Evolutionary conservation across 305 asterid genomes (phyloP), one percentile per base, ranked within the genome.

Genomic region (Ajuga reptans): DNA sequence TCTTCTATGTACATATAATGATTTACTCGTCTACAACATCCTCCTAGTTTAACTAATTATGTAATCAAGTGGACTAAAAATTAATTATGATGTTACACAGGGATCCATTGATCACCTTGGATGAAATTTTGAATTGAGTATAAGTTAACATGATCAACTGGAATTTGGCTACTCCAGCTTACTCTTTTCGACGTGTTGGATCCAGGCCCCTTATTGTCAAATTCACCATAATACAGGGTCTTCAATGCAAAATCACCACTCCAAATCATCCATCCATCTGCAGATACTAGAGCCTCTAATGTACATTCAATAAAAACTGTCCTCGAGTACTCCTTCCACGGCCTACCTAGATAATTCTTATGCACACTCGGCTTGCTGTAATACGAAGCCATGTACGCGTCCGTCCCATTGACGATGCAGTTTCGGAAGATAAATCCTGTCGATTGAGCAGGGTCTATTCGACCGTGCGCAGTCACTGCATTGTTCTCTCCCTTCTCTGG

Each of bases 261-360:
- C 95, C 95, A 87, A 4, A 86, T 86, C 83, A 84, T n/a, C 88
- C 88, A 87, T 12, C 91, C 95, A 3, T 79, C 78, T 0, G 80
- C 78, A 0, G 62, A 4, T 11, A 88, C 37, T n/a, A 88, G 64
- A 34, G 73, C 75, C 77, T 73, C 89, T 64, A 88, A 3, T 0
- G 76, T 72, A 17, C 84, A 84, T 2, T 72, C 67, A 0, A 88
- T 24, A 9, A 83, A 81, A 45, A 87, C 85, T 0, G 91, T 81
- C 78, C 91, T 79, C 0, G 95, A 82, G 39, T 74, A 87, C 71
- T 79, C 86, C 58, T 85, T 87, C 95, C 95, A 87, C 0, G 95
- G 95, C 78, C 95, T 71, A 2, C 89, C 95, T 0, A 87, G 62
- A 76, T 27, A 84, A 34, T 52, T 82, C 24, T 64, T 81, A 24